Percentiles rank a stretch among this genome's conserved stretches.
phyloP scores from a whole-genome alignment of 208 protist genomes.

The Trypanosoma lewisi region DNA sequence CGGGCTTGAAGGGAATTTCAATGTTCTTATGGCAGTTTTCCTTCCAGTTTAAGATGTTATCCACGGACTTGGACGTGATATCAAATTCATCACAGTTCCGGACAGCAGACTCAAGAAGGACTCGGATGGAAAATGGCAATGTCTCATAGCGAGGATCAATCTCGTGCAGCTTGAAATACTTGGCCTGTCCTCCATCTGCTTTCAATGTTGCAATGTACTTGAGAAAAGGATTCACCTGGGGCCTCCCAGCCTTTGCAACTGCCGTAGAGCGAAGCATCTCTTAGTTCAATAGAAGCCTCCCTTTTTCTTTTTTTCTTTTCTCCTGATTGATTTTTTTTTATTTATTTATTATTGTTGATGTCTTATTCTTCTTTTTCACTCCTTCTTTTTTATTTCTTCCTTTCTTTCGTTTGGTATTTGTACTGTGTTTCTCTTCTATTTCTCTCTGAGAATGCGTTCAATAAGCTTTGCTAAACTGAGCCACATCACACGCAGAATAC shows the following conservation, averaged over 20 bases:
- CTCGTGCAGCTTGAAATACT: conserved; percentile 87
- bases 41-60: conserved; percentile 94
- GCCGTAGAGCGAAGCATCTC: conserved; percentile 55
- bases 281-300: background rate
- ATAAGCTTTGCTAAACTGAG: background rate
- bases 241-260: conserved; percentile 28
- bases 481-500: too few relatives aligned
- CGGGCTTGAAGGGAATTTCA: conserved; percentile 96
- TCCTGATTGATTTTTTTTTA: conserved; percentile 4
- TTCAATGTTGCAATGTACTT: conserved; percentile 65
- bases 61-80: conserved; percentile 88
- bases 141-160: conserved; percentile 75
- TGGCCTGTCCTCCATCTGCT: conserved; percentile 46
- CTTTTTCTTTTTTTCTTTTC: conserved; percentile 12
- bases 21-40: conserved; percentile 84
- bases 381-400: background rate
- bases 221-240: conserved; percentile 71
- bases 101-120: conserved; percentile 94
- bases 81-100: conserved; percentile 96
- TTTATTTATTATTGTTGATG: conserved; percentile 1
- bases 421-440: background rate
- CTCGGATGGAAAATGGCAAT: conserved; percentile 95
- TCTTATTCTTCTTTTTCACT: too few relatives aligned
- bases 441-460: background rate
- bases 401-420: background rate